These are phyloP conservation scores for Globisporangium abappressorium DNA, from an alignment of 352 stramenopile genomes.

Conservation along the genomic window DNA sequence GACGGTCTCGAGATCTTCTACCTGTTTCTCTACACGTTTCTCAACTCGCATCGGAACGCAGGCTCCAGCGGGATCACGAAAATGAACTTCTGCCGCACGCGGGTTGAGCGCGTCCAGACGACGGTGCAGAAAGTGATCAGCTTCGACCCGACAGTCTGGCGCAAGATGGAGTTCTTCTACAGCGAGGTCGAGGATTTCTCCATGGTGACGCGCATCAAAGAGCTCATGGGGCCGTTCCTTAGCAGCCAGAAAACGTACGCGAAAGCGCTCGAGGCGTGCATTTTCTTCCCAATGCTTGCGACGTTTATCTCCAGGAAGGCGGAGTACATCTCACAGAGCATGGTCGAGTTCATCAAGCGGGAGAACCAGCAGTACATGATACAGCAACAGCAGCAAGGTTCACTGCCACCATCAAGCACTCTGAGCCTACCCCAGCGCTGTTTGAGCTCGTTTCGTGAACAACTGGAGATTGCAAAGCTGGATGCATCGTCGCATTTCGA, in stretches of 20 bases:
- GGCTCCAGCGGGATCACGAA: conserved; percentile 12
- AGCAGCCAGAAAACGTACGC: conserved; percentile 8
- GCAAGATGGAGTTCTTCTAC: conserved; percentile 14
- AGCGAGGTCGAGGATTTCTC: conserved; percentile 16
- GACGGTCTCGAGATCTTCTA: conserved; percentile 20
- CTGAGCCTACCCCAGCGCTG: neutral
- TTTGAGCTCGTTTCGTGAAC: neutral
- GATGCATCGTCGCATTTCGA: conserved; percentile 9
- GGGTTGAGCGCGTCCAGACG: conserved; percentile 11
- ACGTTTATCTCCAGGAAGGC: conserved; percentile 15
- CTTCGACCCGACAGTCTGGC: conserved; percentile 11
- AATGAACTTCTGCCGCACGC: conserved; percentile 17
- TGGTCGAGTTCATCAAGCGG: conserved; percentile 2
- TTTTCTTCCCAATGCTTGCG: conserved; percentile 13
- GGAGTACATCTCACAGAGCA: conserved; percentile 14
- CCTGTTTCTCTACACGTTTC: conserved; percentile 18
- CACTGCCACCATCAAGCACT: neutral
- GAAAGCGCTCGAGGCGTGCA: conserved; percentile 16
- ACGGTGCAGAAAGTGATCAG: conserved; percentile 15
- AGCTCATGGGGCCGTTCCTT: conserved; percentile 12
- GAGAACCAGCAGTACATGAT: neutral
- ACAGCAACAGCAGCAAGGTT: neutral
- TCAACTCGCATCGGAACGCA: conserved; percentile 17
- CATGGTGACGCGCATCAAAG: conserved; percentile 7
- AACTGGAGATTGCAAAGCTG: neutral